Evolutionary conservation across 2,329 filamentous ascomycete genomes (phyloP).

Genomic region (Fusarium clavum): DNA sequence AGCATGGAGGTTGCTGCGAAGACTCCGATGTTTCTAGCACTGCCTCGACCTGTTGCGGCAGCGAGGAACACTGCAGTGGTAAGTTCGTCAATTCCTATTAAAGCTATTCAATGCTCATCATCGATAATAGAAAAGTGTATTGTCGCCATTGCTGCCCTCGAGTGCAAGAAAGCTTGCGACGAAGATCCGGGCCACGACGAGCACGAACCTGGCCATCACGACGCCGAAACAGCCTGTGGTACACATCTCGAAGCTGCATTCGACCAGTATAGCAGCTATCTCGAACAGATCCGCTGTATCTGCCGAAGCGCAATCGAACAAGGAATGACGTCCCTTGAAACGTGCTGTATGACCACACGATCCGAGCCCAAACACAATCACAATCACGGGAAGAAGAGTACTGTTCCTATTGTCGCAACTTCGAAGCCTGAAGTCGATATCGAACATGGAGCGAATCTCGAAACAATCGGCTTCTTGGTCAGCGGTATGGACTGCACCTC

Average conservation of each 20-base stretch:
- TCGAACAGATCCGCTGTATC: slow-evolving; percentile 54
- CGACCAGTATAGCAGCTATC: slow-evolving; percentile 51
- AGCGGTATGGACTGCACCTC: slow-evolving; percentile 54
- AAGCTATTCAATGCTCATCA: no score
- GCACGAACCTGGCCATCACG: slow-evolving; percentile 1
- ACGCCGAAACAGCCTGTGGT: slow-evolving; percentile 44
- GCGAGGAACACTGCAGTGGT: slow-evolving; percentile 15
- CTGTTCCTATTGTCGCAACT: rapidly evolving
- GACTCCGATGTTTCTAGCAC: neutral
- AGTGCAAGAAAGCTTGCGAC: slow-evolving; percentile 26
- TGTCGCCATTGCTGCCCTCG: slow-evolving; percentile 13
- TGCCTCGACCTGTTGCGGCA: slow-evolving; percentile 6
- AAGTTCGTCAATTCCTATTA: rapidly evolving
- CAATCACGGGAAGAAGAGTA: neutral
- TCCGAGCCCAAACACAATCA: neutral
- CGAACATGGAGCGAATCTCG: neutral
- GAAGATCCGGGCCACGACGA: slow-evolving; percentile 14
- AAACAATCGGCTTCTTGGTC: slow-evolving; percentile 33
- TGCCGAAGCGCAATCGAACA: slow-evolving; percentile 51
- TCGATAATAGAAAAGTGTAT: slow-evolving; percentile 37
- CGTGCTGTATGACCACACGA: slow-evolving; percentile 42
- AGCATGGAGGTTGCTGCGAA: neutral
- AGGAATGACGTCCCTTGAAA: slow-evolving; percentile 38
- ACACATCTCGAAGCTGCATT: slow-evolving; percentile 50
- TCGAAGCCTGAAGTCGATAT: neutral